Conservation (phyloP, 495 filamentous ascomycete genomes). For the Cercophora newfieldiana region DNA sequence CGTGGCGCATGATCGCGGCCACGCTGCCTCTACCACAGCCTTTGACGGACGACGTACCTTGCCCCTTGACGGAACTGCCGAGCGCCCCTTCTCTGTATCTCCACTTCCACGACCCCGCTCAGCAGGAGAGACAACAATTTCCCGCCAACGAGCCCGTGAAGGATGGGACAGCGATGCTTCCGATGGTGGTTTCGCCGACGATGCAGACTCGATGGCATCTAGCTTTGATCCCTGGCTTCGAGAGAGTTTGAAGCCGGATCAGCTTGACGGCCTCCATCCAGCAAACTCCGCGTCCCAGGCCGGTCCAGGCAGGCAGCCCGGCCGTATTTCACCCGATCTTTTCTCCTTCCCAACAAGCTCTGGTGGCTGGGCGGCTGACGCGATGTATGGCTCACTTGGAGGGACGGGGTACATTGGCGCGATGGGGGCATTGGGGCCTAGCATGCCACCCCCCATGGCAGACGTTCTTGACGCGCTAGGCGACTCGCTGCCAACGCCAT, state of each 20-base stretch:
- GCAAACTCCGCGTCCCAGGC: conserved; percentile 29
- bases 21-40: conserved; percentile 29
- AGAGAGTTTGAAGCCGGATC: conserved; percentile 42
- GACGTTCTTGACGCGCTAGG: conserved; percentile 41
- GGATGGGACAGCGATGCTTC: conserved; percentile 39
- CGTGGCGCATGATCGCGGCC: too few relatives aligned
- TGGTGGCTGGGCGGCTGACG: conserved; percentile 42
- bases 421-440: conserved; percentile 26
- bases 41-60: conserved; percentile 30
- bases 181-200: conserved; percentile 22
- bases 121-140: conserved; percentile 31
- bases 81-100: conserved; percentile 12
- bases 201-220: conserved; percentile 29
- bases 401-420: conserved; percentile 40
- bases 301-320: conserved; percentile 20
- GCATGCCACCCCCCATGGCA: conserved; percentile 31
- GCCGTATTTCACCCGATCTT: conserved; percentile 43
- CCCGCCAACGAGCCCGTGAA: conserved; percentile 17
- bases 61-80: conserved; percentile 1
- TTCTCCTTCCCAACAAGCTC: conserved; percentile 45
- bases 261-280: conserved; percentile 20
- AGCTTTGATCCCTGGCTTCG: conserved; percentile 46
- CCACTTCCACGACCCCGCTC: conserved; percentile 35
- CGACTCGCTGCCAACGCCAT: conserved; percentile 32
- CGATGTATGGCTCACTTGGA: conserved; percentile 43